phyloP scores from a whole-genome alignment of 805 yeast species.

The Candida takata region DNA sequence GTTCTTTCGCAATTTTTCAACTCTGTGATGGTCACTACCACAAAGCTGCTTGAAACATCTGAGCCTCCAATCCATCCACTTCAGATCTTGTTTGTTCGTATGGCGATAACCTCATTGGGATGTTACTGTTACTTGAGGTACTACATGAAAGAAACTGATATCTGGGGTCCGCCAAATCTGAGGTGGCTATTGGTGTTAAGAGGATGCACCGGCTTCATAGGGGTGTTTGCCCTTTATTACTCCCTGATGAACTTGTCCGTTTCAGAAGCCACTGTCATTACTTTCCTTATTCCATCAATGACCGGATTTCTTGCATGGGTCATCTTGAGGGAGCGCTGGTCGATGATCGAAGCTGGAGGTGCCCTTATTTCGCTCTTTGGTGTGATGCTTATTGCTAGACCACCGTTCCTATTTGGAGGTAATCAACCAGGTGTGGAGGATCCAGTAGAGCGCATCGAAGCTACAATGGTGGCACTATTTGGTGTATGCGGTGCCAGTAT shows the following conservation, averaged over 20 bases:
- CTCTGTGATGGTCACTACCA: slow-evolving; percentile 67
- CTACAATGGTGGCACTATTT: slow-evolving; percentile 53
- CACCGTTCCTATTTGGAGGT: slow-evolving; percentile 58
- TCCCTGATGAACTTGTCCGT: slow-evolving; percentile 67
- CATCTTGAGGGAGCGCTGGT: slow-evolving; percentile 58
- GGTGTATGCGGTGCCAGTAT: slow-evolving; percentile 66
- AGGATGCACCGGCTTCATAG: slow-evolving; percentile 70
- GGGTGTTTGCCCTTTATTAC: slow-evolving; percentile 74
- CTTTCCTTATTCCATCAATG: slow-evolving; percentile 70
- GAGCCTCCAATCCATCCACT: slow-evolving; percentile 65
- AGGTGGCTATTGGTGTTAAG: slow-evolving; percentile 50
- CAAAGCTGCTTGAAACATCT: slow-evolving; percentile 68
- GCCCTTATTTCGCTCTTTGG: slow-evolving; percentile 65
- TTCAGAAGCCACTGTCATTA: slow-evolving; percentile 75
- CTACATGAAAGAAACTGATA: slow-evolving; percentile 48
- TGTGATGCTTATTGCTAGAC: slow-evolving; percentile 76
- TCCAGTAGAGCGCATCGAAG: slow-evolving; percentile 50
- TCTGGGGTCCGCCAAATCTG: slow-evolving; percentile 60
- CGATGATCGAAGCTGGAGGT: slow-evolving; percentile 60
- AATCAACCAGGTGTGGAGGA: slow-evolving; percentile 31
- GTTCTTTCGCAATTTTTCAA: slow-evolving; percentile 65
- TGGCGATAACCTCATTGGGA: slow-evolving; percentile 60
- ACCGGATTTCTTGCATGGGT: slow-evolving; percentile 70
- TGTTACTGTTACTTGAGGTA: slow-evolving; percentile 50
- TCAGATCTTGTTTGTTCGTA: slow-evolving; percentile 71